Conservation (phyloP, 78 protist genomes). For the Guillardia theta region DNA sequence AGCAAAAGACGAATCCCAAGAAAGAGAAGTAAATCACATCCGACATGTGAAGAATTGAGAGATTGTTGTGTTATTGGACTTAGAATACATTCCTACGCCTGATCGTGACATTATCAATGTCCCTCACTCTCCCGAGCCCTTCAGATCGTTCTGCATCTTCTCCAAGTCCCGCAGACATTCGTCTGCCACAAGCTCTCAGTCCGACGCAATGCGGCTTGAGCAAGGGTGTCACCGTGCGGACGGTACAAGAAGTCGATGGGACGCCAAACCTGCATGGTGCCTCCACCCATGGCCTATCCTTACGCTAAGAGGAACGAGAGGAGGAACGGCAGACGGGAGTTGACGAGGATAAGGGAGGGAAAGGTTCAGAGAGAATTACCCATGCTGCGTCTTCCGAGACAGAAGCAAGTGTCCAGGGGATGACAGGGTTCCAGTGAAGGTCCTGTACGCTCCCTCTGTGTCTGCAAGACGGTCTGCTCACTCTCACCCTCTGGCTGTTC, state of each 20-base stretch:
- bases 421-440: background rate
- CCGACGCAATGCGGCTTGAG: background rate
- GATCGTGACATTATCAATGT: no score
- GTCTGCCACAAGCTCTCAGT: background rate
- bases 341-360: background rate
- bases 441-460: background rate
- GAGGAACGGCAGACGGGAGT: background rate
- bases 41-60: no score
- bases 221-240: background rate
- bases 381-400: background rate
- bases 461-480: no score
- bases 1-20: no score
- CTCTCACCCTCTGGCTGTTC: background rate
- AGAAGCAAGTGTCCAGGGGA: background rate
- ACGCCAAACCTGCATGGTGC: background rate
- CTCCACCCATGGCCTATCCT: background rate
- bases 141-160: background rate
- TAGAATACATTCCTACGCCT: no score
- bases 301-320: background rate
- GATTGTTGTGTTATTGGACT: no score
- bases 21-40: no score
- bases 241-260: background rate
- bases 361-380: background rate
- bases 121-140: no score
- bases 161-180: background rate